A percentile compares a stretch with the other conserved stretches of the same genome.
Evolutionary conservation across 495 filamentous ascomycete species (phyloP).

Genomic region (Podospora pseudopauciseta): DNA sequence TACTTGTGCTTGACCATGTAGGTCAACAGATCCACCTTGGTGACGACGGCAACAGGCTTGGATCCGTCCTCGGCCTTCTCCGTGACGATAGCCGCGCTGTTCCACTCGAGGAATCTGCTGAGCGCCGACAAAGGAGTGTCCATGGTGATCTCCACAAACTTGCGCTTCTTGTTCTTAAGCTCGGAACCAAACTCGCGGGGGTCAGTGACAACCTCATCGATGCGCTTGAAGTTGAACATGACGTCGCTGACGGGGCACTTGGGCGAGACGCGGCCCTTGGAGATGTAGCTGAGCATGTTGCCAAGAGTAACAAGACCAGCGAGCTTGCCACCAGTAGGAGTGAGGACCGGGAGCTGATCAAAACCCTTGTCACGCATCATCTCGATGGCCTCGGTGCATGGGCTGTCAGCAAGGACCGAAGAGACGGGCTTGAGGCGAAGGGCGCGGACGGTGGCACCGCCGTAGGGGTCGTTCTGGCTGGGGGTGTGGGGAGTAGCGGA

Average conservation of each 20-base stretch:
- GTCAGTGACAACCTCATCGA: slow-evolving; percentile 85
- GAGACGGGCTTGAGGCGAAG: slow-evolving; percentile 90
- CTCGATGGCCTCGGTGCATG: slow-evolving; percentile 83
- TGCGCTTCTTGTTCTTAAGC: slow-evolving; percentile 49
- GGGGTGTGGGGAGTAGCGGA: slow-evolving; percentile 23
- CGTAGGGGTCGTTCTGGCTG: slow-evolving; percentile 56
- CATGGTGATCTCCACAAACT: slow-evolving; percentile 89
- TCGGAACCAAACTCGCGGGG: slow-evolving; percentile 59
- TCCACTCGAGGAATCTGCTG: slow-evolving; percentile 95
- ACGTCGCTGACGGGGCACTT: slow-evolving; percentile 74
- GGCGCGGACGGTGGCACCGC: slow-evolving; percentile 68
- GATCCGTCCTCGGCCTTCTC: slow-evolving; percentile 56
- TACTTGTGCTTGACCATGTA: slow-evolving; percentile 76
- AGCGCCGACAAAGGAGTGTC: slow-evolving; percentile 81
- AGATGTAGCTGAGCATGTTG: slow-evolving; percentile 87
- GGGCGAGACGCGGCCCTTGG: slow-evolving; percentile 68
- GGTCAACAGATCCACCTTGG: slow-evolving; percentile 92
- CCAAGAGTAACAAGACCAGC: slow-evolving; percentile 91
- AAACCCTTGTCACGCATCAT: slow-evolving; percentile 96
- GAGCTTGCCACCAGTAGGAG: slow-evolving; percentile 62
- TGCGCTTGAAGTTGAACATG: slow-evolving; percentile 90
- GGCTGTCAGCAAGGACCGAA: slow-evolving; percentile 63
- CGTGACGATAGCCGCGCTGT: slow-evolving; percentile 89
- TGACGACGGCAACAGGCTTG: slow-evolving; percentile 82
- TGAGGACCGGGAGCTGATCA: slow-evolving; percentile 89